Conservation (phyloP, 2,329 filamentous ascomycete species). For the Penicillium capsulatum region DNA sequence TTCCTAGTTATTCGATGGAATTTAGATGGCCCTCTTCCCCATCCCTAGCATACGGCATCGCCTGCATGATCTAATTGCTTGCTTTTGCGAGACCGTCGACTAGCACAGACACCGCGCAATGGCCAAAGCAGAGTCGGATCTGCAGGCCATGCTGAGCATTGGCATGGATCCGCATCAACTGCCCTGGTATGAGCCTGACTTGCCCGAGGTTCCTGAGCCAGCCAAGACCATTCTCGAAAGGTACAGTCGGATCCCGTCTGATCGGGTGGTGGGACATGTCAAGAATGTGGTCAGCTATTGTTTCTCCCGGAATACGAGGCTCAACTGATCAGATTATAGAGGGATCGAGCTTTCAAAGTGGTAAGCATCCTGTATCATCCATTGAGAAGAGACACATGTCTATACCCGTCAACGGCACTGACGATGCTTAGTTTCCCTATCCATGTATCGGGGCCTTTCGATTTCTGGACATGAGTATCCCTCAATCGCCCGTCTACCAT, state of each 20-base stretch:
- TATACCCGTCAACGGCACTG: neutral
- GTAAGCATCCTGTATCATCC: slow-evolving; percentile 7
- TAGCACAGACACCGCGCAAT: slow-evolving; percentile 6
- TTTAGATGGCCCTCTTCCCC: too few species aligned
- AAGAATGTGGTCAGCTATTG: slow-evolving; percentile 14
- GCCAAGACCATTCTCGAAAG: slow-evolving; percentile 17
- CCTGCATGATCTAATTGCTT: neutral
- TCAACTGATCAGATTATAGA: slow-evolving; percentile 7
- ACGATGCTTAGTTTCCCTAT: slow-evolving; percentile 18
- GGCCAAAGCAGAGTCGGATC: slow-evolving; percentile 14
- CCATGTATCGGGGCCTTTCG: slow-evolving; percentile 23
- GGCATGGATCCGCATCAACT: slow-evolving; percentile 9
- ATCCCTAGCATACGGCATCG: too few species aligned
- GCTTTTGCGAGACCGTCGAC: neutral
- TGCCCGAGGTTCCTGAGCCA: slow-evolving; percentile 13
- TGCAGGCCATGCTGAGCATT: slow-evolving; percentile 11
- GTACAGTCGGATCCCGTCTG: slow-evolving; percentile 17
- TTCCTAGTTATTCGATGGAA: too few species aligned
- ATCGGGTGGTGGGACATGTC: slow-evolving; percentile 16
- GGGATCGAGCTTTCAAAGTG: slow-evolving; percentile 19
- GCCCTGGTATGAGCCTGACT: slow-evolving; percentile 16
- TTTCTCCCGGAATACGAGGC: too few species aligned
- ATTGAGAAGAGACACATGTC: neutral
- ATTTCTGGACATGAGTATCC: slow-evolving; percentile 22
- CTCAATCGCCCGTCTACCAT: slow-evolving; percentile 16